phyloP scores from a whole-genome alignment of 768 basidiomycete genomes.

The Boletus insuetus region DNA sequence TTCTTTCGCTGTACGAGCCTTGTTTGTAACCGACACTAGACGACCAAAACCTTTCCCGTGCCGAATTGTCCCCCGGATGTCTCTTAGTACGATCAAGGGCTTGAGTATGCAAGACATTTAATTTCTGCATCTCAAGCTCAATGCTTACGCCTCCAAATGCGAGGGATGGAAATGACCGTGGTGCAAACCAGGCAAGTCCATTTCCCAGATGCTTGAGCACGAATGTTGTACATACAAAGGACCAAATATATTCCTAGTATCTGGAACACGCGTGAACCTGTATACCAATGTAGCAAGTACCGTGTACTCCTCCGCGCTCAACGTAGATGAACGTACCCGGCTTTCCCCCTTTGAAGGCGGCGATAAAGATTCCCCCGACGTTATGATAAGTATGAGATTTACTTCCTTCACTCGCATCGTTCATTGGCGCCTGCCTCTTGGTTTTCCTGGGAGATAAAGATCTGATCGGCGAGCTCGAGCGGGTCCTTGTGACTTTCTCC shows the following conservation, averaged over 20 bases:
- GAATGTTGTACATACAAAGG: neutral
- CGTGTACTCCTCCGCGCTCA: neutral
- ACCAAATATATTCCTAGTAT: neutral
- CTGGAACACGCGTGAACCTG: neutral
- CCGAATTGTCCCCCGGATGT: constrained; percentile 16
- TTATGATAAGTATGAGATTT: neutral
- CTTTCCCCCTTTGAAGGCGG: neutral
- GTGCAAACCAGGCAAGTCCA: constrained; percentile 8
- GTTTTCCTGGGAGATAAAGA: neutral
- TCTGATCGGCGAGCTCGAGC: neutral
- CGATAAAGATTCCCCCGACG: neutral
- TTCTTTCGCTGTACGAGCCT: neutral
- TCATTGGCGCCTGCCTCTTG: too few species aligned
- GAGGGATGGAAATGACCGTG: too few species aligned
- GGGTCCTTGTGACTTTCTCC: neutral
- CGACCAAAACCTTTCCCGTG: constrained; percentile 24
- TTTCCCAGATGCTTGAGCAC: neutral
- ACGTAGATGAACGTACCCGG: neutral
- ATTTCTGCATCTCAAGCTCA: neutral
- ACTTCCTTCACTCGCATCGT: neutral
- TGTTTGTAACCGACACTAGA: constrained; percentile 7
- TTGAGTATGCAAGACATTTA: constrained; percentile 9
- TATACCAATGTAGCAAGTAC: neutral
- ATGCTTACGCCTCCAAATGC: neutral
- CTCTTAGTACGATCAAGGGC: constrained; percentile 5